Base-by-base conservation (phyloP, 176 grass and related monocot species). In the Elymus sibiricus region DNA sequence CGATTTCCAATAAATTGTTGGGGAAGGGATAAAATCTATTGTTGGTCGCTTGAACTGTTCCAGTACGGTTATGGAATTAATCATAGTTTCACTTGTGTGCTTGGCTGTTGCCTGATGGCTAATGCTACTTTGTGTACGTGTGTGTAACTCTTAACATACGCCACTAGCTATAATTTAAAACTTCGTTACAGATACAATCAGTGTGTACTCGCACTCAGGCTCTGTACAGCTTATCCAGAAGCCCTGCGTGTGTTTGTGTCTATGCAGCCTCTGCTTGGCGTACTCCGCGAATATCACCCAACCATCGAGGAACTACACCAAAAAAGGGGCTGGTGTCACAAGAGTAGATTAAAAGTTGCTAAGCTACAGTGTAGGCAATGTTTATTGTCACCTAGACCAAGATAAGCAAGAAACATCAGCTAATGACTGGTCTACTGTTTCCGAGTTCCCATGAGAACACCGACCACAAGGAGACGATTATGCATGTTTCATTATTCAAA, bases 231-330 rank as follows among this genome's bases (percentile, higher is more conserved):
- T n/a, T 71, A 15, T 76, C 7, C 0, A 51, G 42, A 28, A 47
- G 15, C 15, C n/a, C 12, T 49, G 14, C 12, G 35, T 69, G 31
- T 69, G 35, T 29, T 6, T 37, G 15, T 37, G 31, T 68, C 5
- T 35, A 28, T 64, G 62, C 26, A 64, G 62, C n/a, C n/a, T 89
- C 32, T 65, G 78, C 87, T 79, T 88, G 32, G 90, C 87, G 55
- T 97, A 93, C 78, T 96, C 91, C 1, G 89, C 89, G 25, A 96
- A 96, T 69, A 96, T 93, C 82, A 96, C 91, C 91, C 94, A 96
- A 40, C 91, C 91, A 86, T 93, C 94, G 4, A 96, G 87, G 84
- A 93, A 96, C 94, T 96, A 70, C 74, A 85, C 7, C 12, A 89
- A 27, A 53, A 68, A 3, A 87, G 2, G 61, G 14, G 62, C 5